A percentile compares a stretch with the other conserved stretches of the same genome.
phyloP scores from a whole-genome alignment of 2,329 filamentous ascomycete genomes.

The Ophiostoma fasciatum region DNA sequence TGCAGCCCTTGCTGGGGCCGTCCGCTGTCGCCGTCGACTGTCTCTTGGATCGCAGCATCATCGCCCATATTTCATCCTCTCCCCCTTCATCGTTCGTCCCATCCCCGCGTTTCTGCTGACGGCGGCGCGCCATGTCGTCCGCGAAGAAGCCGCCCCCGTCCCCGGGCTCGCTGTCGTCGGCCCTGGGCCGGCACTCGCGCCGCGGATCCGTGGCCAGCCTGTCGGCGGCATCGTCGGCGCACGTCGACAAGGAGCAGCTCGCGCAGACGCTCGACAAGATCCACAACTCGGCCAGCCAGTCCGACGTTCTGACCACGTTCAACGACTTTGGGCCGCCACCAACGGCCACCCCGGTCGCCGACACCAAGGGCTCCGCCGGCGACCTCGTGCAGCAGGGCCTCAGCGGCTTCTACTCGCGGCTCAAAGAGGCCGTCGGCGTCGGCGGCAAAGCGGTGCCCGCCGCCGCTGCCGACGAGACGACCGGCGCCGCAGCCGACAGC shows the following conservation, averaged over 20 bases:
- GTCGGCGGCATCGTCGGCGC: constrained; percentile 28
- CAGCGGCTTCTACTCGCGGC: constrained; percentile 74
- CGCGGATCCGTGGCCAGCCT: constrained; percentile 24
- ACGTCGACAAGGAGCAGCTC: constrained; percentile 58
- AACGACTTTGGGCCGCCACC: constrained; percentile 75
- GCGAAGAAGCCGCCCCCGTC: constrained; percentile 14
- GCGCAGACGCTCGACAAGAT: constrained; percentile 73
- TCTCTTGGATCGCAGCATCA: background rate
- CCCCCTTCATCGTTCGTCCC: too few relatives aligned
- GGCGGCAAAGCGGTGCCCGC: constrained; percentile 29
- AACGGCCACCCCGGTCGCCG: constrained; percentile 35
- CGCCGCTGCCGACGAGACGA: constrained; percentile 11
- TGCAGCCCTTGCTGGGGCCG: constrained; percentile 1
- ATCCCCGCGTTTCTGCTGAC: too few relatives aligned
- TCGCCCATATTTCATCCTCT: too few relatives aligned
- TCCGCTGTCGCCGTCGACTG: background rate
- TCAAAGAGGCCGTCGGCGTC: constrained; percentile 68
- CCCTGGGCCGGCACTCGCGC: constrained; percentile 19
- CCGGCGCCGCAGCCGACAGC: constrained; percentile 25
- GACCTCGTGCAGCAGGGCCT: constrained; percentile 74
- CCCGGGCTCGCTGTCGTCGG: constrained; percentile 16
- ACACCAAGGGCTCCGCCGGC: constrained; percentile 54
- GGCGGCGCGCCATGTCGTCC: constrained; percentile 4
- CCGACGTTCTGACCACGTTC: constrained; percentile 76
- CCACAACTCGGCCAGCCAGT: constrained; percentile 75